Conservation (phyloP, 108 stramenopile species). For the Cyclotella choctawhatcheeana region DNA sequence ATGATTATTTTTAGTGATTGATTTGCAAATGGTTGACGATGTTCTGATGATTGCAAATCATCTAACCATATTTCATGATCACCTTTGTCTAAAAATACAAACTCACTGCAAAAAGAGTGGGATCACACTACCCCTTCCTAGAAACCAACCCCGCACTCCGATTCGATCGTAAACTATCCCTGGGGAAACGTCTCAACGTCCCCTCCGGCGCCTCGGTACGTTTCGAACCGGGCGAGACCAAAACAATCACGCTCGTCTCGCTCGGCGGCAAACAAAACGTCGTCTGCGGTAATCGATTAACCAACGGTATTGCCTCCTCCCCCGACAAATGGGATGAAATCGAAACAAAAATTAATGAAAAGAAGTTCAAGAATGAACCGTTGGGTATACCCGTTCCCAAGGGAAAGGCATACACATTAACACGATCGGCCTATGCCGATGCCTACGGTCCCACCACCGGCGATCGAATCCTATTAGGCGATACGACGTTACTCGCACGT, state of each 20-base stretch:
- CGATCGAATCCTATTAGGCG: constrained; percentile 89
- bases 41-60: neutral
- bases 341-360: constrained; percentile 40
- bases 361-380: constrained; percentile 26
- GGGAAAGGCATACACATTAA: constrained; percentile 34
- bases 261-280: constrained; percentile 79
- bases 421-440: constrained; percentile 70
- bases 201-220: constrained; percentile 93
- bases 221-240: constrained; percentile 97
- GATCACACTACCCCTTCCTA: constrained; percentile 64
- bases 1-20: no score
- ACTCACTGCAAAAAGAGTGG: constrained; percentile 18
- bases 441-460: constrained; percentile 89
- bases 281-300: constrained; percentile 55
- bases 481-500: constrained; percentile 85
- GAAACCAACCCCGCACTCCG: constrained; percentile 91
- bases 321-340: constrained; percentile 32
- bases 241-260: constrained; percentile 90
- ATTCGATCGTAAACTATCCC: constrained; percentile 88
- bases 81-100: no score
- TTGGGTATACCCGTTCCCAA: constrained; percentile 16
- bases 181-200: constrained; percentile 93
- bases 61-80: neutral
- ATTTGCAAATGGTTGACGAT: no score
- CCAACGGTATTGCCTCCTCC: constrained; percentile 36